Percentiles rank a stretch among this genome's conserved stretches.
Evolutionary conservation across 2,329 filamentous ascomycete genomes (phyloP).

Genomic region (Xylariaceae sp.): DNA sequence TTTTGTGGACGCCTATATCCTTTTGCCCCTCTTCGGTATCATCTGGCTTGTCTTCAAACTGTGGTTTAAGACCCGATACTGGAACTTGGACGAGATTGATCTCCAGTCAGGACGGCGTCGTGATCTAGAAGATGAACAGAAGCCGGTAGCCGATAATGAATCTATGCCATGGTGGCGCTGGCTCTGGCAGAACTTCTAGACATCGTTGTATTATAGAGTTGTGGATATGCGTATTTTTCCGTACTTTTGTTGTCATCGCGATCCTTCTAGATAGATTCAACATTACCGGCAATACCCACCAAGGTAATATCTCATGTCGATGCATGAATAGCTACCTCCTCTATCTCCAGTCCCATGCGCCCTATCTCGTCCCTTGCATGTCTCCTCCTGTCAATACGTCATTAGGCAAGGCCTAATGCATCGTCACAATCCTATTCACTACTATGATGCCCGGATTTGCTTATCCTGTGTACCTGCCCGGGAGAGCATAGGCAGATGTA

Average conservation of each 20-base stretch:
- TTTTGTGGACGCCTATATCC: constrained; percentile 61
- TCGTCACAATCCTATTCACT: too few relatives aligned
- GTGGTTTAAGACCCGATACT: constrained; percentile 47
- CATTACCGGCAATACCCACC: constrained; percentile 4
- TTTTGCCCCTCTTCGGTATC: constrained; percentile 54
- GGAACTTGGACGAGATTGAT: constrained; percentile 49
- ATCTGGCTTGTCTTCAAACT: constrained; percentile 54
- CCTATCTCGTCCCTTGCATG: too few relatives aligned
- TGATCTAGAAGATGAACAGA: constrained; percentile 46
- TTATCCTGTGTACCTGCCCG: background rate
- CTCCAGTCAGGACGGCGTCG: constrained; percentile 50
- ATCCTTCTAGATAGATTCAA: background rate
- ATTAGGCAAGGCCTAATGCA: too few relatives aligned
- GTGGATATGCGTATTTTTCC: background rate
- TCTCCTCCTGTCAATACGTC: too few relatives aligned
- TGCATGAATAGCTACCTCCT: background rate
- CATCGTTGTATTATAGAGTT: background rate
- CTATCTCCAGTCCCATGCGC: too few relatives aligned
- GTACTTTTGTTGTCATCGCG: too few relatives aligned
- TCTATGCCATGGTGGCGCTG: constrained; percentile 40
- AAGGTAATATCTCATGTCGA: background rate
- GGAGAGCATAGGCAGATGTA: constrained; percentile 3
- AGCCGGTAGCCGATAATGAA: constrained; percentile 29
- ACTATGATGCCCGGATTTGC: background rate
- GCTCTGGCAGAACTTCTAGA: constrained; percentile 39